Base-by-base conservation (phyloP, 2,329 filamentous ascomycete species). In the Cercospora zeae-maydis region DNA sequence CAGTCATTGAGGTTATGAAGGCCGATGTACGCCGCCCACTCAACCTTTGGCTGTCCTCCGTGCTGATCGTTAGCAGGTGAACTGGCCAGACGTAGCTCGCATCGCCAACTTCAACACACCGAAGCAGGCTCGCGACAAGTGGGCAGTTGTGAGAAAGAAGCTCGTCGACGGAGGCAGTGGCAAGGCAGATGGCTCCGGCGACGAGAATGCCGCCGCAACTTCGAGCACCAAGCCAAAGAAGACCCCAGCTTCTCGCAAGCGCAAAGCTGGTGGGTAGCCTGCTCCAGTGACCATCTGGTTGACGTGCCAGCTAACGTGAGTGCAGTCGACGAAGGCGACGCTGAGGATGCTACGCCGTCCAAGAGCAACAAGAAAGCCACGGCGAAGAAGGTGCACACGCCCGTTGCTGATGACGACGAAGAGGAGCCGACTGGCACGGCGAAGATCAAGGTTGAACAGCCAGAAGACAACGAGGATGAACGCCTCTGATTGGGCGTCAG, bases 101-200 rank as follows among this genome's bases (percentile, higher is more conserved):
- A 55, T 62, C 9, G 63, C 65, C 16, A 62, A 63, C 53, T 66
- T 65, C 59, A 65, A 59, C 10, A 69, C 66, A 1, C 13, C 62
- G 2, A 71, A 71, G 58, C 57, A 65, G 19, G 69, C 68, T 2
- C 67, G 70, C 24, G 70, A 71, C 56, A 42, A 60, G 42, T 71
- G 64, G 63, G 9, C 61, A 11, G 33, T 59, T 1, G 34, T 71
- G 16, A 62, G 61, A 42, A 66, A 55, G 27, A 71, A 70, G 58
- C 58, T 71, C 37, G 52, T 51, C 21, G 62, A 42, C 4, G 49
- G 16, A 27, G 24, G 3, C 7, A 51, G 53, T 31, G 45, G 42
- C 37, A 67, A 59, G 53, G 27, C 16, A 1, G 52, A 21, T 31
- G 51, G 13, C 37, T 56, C 27, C 11, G 42, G 19, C 27, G 55